Conservation (phyloP, 345 rosid genomes). For the Dovyalis caffra region DNA sequence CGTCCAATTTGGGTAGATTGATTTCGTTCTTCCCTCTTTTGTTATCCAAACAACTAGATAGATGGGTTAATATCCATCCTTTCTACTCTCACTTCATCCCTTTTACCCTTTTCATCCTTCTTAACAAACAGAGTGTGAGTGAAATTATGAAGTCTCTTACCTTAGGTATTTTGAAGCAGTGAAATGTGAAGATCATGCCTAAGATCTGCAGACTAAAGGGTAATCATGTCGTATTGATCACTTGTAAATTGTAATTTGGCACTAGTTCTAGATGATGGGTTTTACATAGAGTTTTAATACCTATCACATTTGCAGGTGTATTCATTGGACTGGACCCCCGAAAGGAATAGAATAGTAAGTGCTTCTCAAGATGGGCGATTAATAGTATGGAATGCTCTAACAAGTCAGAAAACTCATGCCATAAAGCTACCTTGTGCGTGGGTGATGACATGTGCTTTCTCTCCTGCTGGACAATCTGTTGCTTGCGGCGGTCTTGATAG, state of each 20-base stretch:
- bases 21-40: neutral
- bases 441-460: slow-evolving; percentile 99
- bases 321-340: slow-evolving; percentile 89
- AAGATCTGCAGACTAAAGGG: neutral
- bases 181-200: neutral
- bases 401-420: slow-evolving; percentile 97
- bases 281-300: slow-evolving; percentile 1
- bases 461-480: slow-evolving; percentile 88
- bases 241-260: no score
- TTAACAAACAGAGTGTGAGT: neutral
- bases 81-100: neutral
- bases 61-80: neutral
- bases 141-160: neutral
- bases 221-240: neutral
- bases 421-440: slow-evolving; percentile 95
- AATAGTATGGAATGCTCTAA: slow-evolving; percentile 93
- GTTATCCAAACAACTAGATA: neutral
- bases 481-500: slow-evolving; percentile 98
- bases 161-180: neutral
- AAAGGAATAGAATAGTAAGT: slow-evolving; percentile 83
- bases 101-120: neutral
- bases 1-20: no score
- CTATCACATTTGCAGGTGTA: slow-evolving; percentile 54
- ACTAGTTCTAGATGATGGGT: no score
- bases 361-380: slow-evolving; percentile 95